These are phyloP conservation scores for Onygenales sp. DNA, from an alignment of 2,329 filamentous ascomycete genomes.

Conservation along the genomic window DNA sequence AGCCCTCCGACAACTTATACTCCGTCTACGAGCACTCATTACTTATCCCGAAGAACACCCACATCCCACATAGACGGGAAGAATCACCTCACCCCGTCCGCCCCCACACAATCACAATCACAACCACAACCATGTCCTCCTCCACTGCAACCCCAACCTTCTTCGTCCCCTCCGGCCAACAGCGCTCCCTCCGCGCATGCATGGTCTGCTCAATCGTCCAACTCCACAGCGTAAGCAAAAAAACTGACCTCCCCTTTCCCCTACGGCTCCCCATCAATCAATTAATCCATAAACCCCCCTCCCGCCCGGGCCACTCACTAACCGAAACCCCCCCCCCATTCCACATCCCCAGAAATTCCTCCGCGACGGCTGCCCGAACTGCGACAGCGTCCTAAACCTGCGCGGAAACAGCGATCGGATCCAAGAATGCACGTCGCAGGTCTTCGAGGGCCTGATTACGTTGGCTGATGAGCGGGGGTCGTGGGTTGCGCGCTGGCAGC, in stretches of 20 bases:
- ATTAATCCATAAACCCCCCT: constrained; percentile 10
- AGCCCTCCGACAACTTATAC: too few relatives aligned
- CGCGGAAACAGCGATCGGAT: constrained; percentile 69
- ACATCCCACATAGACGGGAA: too few relatives aligned
- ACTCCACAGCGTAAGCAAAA: constrained; percentile 56
- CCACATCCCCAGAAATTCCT: constrained; percentile 59
- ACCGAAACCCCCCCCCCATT: background rate
- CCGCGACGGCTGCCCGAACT: constrained; percentile 87
- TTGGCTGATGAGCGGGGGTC: constrained; percentile 72
- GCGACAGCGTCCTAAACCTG: constrained; percentile 83
- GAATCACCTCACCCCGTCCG: background rate
- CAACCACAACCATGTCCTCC: constrained; percentile 25
- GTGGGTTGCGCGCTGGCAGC: constrained; percentile 97
- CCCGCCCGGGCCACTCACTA: background rate
- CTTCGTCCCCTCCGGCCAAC: constrained; percentile 64
- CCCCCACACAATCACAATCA: background rate
- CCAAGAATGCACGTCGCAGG: constrained; percentile 86
- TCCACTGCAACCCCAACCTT: constrained; percentile 25
- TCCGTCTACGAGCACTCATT: too few relatives aligned
- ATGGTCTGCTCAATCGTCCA: constrained; percentile 98
- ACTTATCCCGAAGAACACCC: too few relatives aligned
- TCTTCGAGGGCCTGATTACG: constrained; percentile 87
- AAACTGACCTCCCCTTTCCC: constrained; percentile 1
- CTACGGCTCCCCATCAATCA: constrained; percentile 9
- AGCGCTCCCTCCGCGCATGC: constrained; percentile 85